A percentile compares a stretch with the other conserved stretches of the same genome.
Conservation (phyloP, 2,329 filamentous ascomycete genomes). For the Cryphonectria nitschkei region DNA sequence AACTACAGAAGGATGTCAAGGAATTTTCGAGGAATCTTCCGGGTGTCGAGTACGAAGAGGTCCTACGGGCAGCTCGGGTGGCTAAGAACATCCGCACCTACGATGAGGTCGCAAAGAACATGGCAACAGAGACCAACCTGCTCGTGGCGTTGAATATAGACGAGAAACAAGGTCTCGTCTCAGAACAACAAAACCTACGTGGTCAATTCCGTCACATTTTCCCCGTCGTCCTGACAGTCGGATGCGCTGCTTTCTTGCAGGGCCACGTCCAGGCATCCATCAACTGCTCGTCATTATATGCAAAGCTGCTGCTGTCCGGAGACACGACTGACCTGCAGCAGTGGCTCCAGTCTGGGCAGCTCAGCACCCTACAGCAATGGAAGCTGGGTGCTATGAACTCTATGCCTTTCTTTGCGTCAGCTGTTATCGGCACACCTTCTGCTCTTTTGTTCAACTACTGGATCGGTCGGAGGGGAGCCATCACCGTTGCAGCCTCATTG, state of each 20-base stretch:
- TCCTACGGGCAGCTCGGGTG: slow-evolving; percentile 46
- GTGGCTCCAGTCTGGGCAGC: background rate
- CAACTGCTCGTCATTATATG: slow-evolving; percentile 45
- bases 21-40: slow-evolving; percentile 39
- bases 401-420: slow-evolving; percentile 45
- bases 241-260: slow-evolving; percentile 48
- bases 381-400: slow-evolving; percentile 45
- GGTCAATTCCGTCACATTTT: slow-evolving; percentile 44
- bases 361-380: slow-evolving; percentile 36
- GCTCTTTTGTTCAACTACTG: slow-evolving; percentile 47
- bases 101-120: slow-evolving; percentile 41
- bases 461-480: slow-evolving; percentile 45
- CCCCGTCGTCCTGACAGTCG: slow-evolving; percentile 47
- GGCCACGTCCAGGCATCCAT: slow-evolving; percentile 50
- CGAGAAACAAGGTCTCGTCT: slow-evolving; percentile 43
- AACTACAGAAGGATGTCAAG: slow-evolving; percentile 42
- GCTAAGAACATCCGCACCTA: slow-evolving; percentile 46
- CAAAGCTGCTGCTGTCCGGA: background rate
- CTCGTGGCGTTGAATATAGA: slow-evolving; percentile 39
- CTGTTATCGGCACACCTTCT: slow-evolving; percentile 44
- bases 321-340: slow-evolving; percentile 8
- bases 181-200: slow-evolving; percentile 45
- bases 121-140: slow-evolving; percentile 33
- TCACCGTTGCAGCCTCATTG: slow-evolving; percentile 43
- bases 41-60: slow-evolving; percentile 35